Evolutionary conservation across 495 filamentous ascomycete genomes (phyloP).

Genomic region (Sordaria brevicollis): DNA sequence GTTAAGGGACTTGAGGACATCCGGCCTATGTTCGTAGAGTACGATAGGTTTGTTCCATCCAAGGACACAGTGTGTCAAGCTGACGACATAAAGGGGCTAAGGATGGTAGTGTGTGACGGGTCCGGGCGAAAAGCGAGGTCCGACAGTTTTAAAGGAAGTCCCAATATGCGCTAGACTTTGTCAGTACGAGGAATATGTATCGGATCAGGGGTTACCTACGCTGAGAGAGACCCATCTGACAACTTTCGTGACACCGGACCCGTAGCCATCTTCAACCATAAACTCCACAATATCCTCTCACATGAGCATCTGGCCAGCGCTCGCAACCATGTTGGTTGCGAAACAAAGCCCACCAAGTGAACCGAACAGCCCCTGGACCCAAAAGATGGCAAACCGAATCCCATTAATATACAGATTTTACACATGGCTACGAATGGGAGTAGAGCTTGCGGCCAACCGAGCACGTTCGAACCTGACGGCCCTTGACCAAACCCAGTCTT

Average conservation of each 20-base stretch:
- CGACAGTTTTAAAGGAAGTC: neutral
- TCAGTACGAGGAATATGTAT: neutral
- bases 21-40: neutral
- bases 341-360: neutral
- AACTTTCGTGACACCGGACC: neutral
- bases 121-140: neutral
- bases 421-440: conserved; percentile 2
- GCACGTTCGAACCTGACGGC: neutral
- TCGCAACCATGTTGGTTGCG: neutral
- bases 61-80: neutral
- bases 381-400: neutral
- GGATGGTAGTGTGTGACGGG: neutral
- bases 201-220: neutral
- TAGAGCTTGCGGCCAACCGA: neutral
- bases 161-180: neutral
- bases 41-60: neutral
- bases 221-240: neutral
- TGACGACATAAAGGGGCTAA: neutral
- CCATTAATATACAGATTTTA: conserved; percentile 20
- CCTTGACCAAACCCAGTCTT: neutral
- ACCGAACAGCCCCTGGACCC: neutral
- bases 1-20: neutral
- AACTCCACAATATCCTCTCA: neutral
- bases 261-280: neutral
- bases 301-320: neutral